A percentile compares a stretch with the other conserved stretches of the same genome.
Conservation (phyloP, 1,139 yeast species). For the Protomyces macrosporus region DNA sequence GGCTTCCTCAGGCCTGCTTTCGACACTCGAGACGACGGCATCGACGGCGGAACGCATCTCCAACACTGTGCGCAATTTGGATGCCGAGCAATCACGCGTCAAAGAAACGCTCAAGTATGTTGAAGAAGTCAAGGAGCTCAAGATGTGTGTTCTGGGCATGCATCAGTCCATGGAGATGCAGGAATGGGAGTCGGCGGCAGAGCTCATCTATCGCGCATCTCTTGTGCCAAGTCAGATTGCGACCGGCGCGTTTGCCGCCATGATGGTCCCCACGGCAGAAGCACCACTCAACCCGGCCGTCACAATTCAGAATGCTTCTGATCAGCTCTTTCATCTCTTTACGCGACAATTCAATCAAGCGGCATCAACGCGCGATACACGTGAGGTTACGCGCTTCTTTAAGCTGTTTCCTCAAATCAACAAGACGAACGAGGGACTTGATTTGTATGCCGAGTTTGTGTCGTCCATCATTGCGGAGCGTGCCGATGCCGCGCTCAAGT, state of each 20-base stretch:
- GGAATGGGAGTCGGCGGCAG: slow-evolving; percentile 70
- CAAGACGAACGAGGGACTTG: slow-evolving; percentile 64
- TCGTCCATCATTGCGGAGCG: slow-evolving; percentile 79
- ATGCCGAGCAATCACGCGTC: slow-evolving; percentile 60
- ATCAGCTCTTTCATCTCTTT: slow-evolving; percentile 55
- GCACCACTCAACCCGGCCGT: slow-evolving; percentile 74
- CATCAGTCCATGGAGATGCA: slow-evolving; percentile 60
- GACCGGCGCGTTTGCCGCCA: slow-evolving; percentile 67
- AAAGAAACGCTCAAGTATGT: slow-evolving; percentile 60
- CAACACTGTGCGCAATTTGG: slow-evolving; percentile 17
- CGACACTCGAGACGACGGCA: slow-evolving; percentile 8
- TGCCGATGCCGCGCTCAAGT: slow-evolving; percentile 23
- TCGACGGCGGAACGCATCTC: slow-evolving; percentile 21
- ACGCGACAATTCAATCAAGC: slow-evolving; percentile 63
- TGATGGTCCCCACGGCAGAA: slow-evolving; percentile 83
- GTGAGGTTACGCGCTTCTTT: slow-evolving; percentile 67
- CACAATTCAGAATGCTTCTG: slow-evolving; percentile 55
- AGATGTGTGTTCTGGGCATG: slow-evolving; percentile 61
- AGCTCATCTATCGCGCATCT: slow-evolving; percentile 52
- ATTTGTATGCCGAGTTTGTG: slow-evolving; percentile 76
- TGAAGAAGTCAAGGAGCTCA: slow-evolving; percentile 56
- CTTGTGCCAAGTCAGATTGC: slow-evolving; percentile 51
- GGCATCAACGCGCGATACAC: slow-evolving; percentile 60
- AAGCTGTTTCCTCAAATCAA: slow-evolving; percentile 83
- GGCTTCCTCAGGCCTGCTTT: slow-evolving; percentile 11